phyloP scores from a whole-genome alignment of 148 eudicot species.

The Hydrangea macrophylla region DNA sequence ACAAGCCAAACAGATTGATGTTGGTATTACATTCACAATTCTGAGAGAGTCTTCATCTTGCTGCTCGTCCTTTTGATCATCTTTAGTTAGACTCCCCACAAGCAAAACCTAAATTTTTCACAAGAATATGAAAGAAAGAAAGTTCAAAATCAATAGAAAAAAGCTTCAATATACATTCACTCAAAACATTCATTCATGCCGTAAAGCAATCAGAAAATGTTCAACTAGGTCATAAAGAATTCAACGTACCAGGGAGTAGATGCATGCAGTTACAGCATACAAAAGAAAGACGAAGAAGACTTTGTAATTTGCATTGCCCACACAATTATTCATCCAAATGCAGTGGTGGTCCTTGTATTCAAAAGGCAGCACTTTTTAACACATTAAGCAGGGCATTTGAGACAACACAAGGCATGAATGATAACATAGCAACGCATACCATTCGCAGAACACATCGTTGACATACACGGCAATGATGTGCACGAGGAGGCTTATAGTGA shows the following conservation, averaged over 20 bases:
- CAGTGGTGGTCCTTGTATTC: constrained; percentile 93
- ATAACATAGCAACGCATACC: constrained; percentile 45
- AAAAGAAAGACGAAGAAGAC: constrained; percentile 78
- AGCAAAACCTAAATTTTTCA: constrained; percentile 61
- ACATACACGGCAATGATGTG: constrained; percentile 97
- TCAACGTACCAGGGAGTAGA: constrained; percentile 78
- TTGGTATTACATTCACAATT: constrained; percentile 59
- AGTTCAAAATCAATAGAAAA: neutral
- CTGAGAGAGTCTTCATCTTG: constrained; percentile 56
- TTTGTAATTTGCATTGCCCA: constrained; percentile 94
- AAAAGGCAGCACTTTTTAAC: constrained; percentile 29
- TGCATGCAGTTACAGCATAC: constrained; percentile 79
- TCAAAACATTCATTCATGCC: neutral
- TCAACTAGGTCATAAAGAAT: neutral
- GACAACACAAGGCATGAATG: constrained; percentile 18
- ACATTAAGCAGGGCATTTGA: constrained; percentile 20
- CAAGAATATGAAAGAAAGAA: constrained; percentile 1
- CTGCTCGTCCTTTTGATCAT: constrained; percentile 44
- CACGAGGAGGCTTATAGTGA: constrained; percentile 93
- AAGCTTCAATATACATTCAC: neutral
- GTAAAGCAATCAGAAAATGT: neutral
- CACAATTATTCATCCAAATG: constrained; percentile 95
- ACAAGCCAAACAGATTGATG: neutral
- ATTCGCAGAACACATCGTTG: constrained; percentile 86
- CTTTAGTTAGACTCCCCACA: constrained; percentile 69